These are phyloP conservation scores for Torulaspora indica DNA, from an alignment of 805 yeast species.

Conservation along the genomic window DNA sequence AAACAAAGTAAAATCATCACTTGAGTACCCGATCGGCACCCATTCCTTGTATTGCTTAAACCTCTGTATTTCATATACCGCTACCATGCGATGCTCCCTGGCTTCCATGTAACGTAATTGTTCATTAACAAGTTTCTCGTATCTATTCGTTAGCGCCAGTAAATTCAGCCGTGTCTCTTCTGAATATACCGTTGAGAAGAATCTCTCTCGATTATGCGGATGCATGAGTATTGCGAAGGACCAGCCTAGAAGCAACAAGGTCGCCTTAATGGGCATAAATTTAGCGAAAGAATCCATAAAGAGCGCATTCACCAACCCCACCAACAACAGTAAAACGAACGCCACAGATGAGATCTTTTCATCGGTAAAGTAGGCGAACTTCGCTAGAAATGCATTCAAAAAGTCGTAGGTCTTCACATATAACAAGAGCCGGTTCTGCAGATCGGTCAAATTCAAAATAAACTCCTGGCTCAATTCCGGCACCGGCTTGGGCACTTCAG, in stretches of 20 bases:
- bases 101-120: constrained; percentile 41
- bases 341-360: constrained; percentile 53
- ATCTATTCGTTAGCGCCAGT: constrained; percentile 44
- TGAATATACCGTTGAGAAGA: constrained; percentile 48
- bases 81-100: constrained; percentile 48
- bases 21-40: constrained; percentile 57
- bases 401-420: constrained; percentile 62
- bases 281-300: constrained; percentile 29
- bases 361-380: constrained; percentile 60
- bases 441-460: constrained; percentile 69
- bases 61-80: constrained; percentile 63
- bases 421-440: constrained; percentile 72
- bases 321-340: constrained; percentile 40
- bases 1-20: constrained; percentile 50
- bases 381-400: constrained; percentile 44
- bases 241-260: constrained; percentile 49
- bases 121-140: constrained; percentile 42
- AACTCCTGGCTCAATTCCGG: constrained; percentile 78
- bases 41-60: constrained; percentile 51
- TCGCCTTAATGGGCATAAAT: constrained; percentile 38
- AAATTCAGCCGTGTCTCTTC: constrained; percentile 60
- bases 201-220: constrained; percentile 47
- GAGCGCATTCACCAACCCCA: constrained; percentile 32
- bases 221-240: constrained; percentile 41
- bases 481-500: constrained; percentile 60